Conservation (phyloP, 371 early-diverging fungal species). For the Lichtheimia ornata region DNA sequence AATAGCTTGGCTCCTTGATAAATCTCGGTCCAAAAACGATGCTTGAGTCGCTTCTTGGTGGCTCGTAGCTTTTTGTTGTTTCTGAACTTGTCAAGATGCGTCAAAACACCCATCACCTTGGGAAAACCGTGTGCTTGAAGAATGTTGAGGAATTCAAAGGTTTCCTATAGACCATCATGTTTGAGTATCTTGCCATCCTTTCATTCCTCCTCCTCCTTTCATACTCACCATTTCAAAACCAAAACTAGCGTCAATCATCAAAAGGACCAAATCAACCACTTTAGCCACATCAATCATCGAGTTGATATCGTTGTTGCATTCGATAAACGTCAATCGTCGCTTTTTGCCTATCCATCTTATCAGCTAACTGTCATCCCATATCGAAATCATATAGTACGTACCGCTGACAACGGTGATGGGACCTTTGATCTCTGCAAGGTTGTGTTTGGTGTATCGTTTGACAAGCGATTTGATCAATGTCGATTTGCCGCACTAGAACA, state of each 20-base stretch:
- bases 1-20: conserved; percentile 98
- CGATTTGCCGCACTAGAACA: conserved; percentile 84
- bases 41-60: conserved; percentile 94
- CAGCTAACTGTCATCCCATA: neutral
- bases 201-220: conserved; percentile 2
- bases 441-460: conserved; percentile 93
- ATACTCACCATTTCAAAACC: conserved; percentile 93
- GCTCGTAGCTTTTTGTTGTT: conserved; percentile 87
- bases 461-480: conserved; percentile 95
- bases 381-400: conserved; percentile 10
- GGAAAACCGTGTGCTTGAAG: conserved; percentile 98
- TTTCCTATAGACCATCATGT: conserved; percentile 63
- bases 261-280: conserved; percentile 95
- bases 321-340: conserved; percentile 94
- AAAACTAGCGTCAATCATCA: conserved; percentile 95
- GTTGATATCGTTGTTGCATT: conserved; percentile 95
- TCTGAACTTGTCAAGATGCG: conserved; percentile 92
- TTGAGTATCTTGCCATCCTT: neutral
- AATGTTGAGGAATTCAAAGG: conserved; percentile 98
- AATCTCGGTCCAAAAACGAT: conserved; percentile 98
- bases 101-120: conserved; percentile 96
- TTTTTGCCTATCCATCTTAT: conserved; percentile 67
- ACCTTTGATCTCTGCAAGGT: conserved; percentile 87
- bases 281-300: conserved; percentile 98
- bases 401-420: conserved; percentile 96